phyloP scores from a whole-genome alignment of 2,329 filamentous ascomycete genomes.

The Trichothecium sympodiale region DNA sequence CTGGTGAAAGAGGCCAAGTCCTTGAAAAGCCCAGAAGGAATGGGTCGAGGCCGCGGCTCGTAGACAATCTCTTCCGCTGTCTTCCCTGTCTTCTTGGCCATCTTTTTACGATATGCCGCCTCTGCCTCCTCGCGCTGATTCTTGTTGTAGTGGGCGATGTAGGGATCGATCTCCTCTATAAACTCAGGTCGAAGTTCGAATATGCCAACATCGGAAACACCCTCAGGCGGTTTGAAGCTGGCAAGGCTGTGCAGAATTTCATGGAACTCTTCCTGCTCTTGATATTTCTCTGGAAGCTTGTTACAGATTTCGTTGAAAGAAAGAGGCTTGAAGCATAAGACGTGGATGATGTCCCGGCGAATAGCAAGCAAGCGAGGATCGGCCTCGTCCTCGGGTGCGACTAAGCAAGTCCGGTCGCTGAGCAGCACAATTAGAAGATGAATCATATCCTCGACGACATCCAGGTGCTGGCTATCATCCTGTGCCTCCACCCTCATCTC shows the following conservation, averaged over 20 bases:
- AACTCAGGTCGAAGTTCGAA: constrained; percentile 86
- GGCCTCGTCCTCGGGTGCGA: constrained; percentile 54
- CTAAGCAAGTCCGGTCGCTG: constrained; percentile 75
- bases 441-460: constrained; percentile 91
- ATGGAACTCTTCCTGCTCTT: constrained; percentile 82
- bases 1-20: constrained; percentile 69
- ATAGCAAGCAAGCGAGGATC: constrained; percentile 60
- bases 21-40: constrained; percentile 67
- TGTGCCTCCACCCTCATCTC: constrained; percentile 60
- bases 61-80: constrained; percentile 75
- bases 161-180: constrained; percentile 84
- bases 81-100: constrained; percentile 80
- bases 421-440: constrained; percentile 85
- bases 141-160: constrained; percentile 90
- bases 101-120: constrained; percentile 72
- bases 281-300: constrained; percentile 78
- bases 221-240: constrained; percentile 80
- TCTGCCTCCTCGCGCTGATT: constrained; percentile 96
- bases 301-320: constrained; percentile 86
- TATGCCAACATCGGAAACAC: constrained; percentile 81
- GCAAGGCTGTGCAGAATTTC: constrained; percentile 78
- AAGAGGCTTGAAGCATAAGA: constrained; percentile 90
- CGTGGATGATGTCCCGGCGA: constrained; percentile 82
- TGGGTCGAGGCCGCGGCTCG: constrained; percentile 71
- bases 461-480: constrained; percentile 79